These are phyloP conservation scores for Avena insularis DNA, from an alignment of 176 grass and related monocot species.

Conservation along the genomic window DNA sequence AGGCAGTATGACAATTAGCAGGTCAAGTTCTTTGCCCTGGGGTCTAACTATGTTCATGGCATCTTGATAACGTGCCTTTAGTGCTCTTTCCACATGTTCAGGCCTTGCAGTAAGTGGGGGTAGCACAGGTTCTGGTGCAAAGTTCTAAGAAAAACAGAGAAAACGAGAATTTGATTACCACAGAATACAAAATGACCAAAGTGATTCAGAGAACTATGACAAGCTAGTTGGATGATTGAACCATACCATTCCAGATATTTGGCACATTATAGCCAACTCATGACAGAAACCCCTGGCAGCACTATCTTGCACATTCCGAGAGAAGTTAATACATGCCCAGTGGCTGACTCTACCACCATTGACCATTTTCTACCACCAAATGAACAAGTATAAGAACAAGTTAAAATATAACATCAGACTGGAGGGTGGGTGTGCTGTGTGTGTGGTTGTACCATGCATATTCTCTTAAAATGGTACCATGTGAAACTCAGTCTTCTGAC, in stretches of 20 bases:
- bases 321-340: slow-evolving; percentile 87
- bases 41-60: slow-evolving; percentile 71
- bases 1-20: slow-evolving; percentile 87
- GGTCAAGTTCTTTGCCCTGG: slow-evolving; percentile 71
- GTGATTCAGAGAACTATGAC: neutral
- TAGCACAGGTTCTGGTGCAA: slow-evolving; percentile 72
- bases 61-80: slow-evolving; percentile 81
- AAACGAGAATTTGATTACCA: neutral
- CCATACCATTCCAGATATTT: slow-evolving; percentile 90
- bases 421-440: neutral
- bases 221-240: slow-evolving; percentile 7
- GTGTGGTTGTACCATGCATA: neutral
- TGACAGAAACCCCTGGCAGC: slow-evolving; percentile 80
- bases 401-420: neutral
- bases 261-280: slow-evolving; percentile 85
- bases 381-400: slow-evolving; percentile 39
- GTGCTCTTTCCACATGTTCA: slow-evolving; percentile 81
- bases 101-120: slow-evolving; percentile 69
- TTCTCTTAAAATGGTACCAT: neutral
- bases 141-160: slow-evolving; percentile 52
- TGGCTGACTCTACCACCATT: slow-evolving; percentile 80
- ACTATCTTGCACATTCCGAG: slow-evolving; percentile 74
- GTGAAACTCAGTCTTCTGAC: neutral
- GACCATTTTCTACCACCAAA: slow-evolving; percentile 80
- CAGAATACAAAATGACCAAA: slow-evolving; percentile 3